A percentile compares a stretch with the other conserved stretches of the same genome.
phyloP scores from a whole-genome alignment of 805 yeast genomes.

The Sugiyamaella boreocaroliniensis region DNA sequence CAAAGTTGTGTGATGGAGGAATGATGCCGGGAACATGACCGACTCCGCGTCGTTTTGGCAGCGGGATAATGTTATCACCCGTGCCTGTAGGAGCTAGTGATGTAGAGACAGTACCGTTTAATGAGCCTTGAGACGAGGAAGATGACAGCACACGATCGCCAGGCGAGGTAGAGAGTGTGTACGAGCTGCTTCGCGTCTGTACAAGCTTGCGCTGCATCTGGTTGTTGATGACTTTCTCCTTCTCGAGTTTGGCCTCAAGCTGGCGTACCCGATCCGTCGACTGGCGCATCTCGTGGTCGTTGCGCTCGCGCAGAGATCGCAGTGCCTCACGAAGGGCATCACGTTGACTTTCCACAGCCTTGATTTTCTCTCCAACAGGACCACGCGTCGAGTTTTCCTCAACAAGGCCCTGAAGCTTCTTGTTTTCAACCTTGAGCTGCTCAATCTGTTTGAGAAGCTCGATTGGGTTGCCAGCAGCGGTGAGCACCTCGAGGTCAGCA shows the following conservation, averaged over 20 bases:
- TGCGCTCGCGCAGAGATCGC: slow-evolving; percentile 35
- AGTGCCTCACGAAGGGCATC: slow-evolving; percentile 35
- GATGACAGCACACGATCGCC: background rate
- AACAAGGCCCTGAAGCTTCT: slow-evolving; percentile 25
- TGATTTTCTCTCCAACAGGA: slow-evolving; percentile 31
- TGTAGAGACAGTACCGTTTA: background rate
- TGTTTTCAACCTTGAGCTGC: slow-evolving; percentile 30
- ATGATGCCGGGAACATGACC: slow-evolving; percentile 15
- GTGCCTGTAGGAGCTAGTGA: slow-evolving; percentile 1
- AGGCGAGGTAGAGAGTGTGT: background rate
- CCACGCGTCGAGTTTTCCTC: slow-evolving; percentile 29
- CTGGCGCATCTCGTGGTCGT: slow-evolving; percentile 32
- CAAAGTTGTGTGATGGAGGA: slow-evolving; percentile 7
- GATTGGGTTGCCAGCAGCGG: slow-evolving; percentile 24
- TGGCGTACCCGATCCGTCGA: slow-evolving; percentile 25
- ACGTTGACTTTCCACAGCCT: slow-evolving; percentile 31
- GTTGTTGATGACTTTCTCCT: slow-evolving; percentile 17
- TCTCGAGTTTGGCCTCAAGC: slow-evolving; percentile 25
- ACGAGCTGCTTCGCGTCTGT: slow-evolving; percentile 13
- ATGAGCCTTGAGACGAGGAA: slow-evolving; percentile 1
- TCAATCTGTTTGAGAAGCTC: slow-evolving; percentile 28
- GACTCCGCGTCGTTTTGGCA: slow-evolving; percentile 12
- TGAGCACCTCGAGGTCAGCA: slow-evolving; percentile 21
- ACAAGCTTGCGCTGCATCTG: slow-evolving; percentile 24
- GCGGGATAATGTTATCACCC: background rate